Conservation (phyloP, 441 rosid genomes). For the Gossypium trilobum region DNA sequence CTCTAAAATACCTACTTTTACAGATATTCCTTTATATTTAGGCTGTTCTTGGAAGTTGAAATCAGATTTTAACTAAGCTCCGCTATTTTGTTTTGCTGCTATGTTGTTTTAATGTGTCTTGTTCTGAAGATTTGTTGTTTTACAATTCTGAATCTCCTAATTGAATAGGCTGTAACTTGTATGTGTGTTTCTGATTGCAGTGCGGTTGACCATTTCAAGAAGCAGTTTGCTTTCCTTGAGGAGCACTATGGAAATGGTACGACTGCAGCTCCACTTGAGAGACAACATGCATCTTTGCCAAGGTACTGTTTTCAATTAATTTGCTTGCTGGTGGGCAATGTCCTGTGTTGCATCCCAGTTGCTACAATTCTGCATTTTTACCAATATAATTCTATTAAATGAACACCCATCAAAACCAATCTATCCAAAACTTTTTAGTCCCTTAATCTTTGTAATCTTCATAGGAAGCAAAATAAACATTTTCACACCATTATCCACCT, state of each 20-base stretch:
- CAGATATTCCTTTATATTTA: neutral
- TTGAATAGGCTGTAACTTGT: neutral
- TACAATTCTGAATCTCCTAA: neutral
- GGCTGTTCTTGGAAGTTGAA: neutral
- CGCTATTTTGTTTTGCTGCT: neutral
- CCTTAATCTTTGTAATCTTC: neutral
- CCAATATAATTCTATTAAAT: neutral
- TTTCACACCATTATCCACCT: neutral
- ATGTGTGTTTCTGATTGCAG: conserved; percentile 32
- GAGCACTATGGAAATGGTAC: conserved; percentile 83
- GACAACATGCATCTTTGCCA: conserved; percentile 91
- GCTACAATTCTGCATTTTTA: neutral
- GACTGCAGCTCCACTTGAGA: conserved; percentile 66
- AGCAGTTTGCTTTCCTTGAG: conserved; percentile 89
- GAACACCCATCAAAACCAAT: neutral
- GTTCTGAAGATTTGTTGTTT: neutral
- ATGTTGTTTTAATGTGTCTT: neutral
- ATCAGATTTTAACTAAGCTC: neutral
- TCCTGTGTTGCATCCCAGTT: neutral
- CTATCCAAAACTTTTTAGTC: neutral
- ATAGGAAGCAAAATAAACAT: neutral
- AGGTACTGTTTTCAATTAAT: conserved; percentile 35
- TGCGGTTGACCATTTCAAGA: conserved; percentile 95
- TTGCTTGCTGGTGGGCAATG: neutral
- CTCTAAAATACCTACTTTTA: neutral